Conservation (phyloP, 371 early-diverging fungal genomes). For the Rhizopus sp. region DNA sequence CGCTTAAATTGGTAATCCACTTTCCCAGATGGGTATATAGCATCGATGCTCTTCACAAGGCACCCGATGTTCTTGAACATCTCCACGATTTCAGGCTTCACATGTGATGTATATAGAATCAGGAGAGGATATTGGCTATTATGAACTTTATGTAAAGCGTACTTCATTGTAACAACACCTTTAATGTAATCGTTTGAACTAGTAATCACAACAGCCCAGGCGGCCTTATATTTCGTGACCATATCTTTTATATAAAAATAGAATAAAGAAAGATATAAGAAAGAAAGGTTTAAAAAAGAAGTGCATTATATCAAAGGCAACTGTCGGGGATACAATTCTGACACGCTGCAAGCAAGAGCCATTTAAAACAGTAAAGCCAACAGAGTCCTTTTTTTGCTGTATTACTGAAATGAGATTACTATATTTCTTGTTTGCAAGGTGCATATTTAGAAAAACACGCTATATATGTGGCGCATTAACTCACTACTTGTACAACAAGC, state of each 20-base stretch:
- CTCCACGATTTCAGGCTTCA: conserved; percentile 40
- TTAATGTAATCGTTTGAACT: conserved; percentile 72
- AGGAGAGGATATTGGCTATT: conserved; percentile 67
- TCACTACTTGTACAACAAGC: not conserved
- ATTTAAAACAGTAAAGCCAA: no score
- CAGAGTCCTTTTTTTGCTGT: conserved; percentile 1
- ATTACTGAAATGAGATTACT: conserved; percentile 16
- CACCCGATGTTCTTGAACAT: conserved; percentile 65
- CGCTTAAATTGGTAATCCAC: conserved; percentile 44
- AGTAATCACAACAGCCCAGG: conserved; percentile 72
- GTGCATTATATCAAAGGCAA: no score
- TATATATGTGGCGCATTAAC: not conserved
- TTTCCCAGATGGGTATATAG: conserved; percentile 81
- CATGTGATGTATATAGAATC: conserved; percentile 65
- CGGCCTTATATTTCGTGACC: conserved; percentile 26
- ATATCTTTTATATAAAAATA: conserved; percentile 6
- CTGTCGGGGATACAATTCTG: no score
- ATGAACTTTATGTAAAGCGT: conserved; percentile 66
- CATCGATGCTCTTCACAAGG: conserved; percentile 57
- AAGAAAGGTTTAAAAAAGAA: not conserved
- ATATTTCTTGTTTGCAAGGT: conserved; percentile 14
- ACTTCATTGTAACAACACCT: conserved; percentile 78
- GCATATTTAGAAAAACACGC: not conserved
- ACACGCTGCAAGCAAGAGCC: no score
- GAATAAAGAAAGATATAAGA: not conserved